Conservation (phyloP, 345 rosid genomes). For the Acer saccharum region DNA sequence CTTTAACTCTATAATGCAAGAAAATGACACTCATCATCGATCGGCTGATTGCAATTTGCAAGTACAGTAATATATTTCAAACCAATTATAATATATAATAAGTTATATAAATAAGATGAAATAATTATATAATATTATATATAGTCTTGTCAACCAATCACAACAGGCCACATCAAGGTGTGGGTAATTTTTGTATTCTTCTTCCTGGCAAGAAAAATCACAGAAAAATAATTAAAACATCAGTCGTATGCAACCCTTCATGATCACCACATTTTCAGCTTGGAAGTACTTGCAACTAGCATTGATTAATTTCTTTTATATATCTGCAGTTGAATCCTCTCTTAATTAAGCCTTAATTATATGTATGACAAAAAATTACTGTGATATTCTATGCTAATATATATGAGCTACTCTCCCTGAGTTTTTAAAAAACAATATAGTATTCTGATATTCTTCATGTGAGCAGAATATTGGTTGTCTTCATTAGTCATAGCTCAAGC, state of each 20-base stretch:
- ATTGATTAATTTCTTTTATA: no score
- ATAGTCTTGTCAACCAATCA: neutral
- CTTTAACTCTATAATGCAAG: neutral
- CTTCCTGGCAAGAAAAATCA: neutral
- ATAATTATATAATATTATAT: neutral
- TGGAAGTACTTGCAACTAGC: neutral
- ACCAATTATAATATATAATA: neutral
- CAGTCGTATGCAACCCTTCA: neutral
- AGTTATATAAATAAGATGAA: no score
- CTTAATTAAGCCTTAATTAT: neutral
- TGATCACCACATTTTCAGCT: neutral
- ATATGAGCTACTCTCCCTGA: no score
- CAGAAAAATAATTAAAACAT: neutral
- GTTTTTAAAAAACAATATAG: no score
- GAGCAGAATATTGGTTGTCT: no score
- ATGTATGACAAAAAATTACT: no score
- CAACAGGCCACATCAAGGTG: neutral
- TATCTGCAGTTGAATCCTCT: neutral
- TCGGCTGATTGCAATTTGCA: neutral
- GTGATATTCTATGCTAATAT: no score
- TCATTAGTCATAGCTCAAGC: no score
- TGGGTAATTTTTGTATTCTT: constrained; percentile 28
- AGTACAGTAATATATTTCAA: neutral
- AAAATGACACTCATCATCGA: neutral
- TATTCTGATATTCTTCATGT: no score